Evolutionary conservation across 2,329 filamentous ascomycete genomes (phyloP).

Genomic region (Aspergillus brunneoviolaceus): DNA sequence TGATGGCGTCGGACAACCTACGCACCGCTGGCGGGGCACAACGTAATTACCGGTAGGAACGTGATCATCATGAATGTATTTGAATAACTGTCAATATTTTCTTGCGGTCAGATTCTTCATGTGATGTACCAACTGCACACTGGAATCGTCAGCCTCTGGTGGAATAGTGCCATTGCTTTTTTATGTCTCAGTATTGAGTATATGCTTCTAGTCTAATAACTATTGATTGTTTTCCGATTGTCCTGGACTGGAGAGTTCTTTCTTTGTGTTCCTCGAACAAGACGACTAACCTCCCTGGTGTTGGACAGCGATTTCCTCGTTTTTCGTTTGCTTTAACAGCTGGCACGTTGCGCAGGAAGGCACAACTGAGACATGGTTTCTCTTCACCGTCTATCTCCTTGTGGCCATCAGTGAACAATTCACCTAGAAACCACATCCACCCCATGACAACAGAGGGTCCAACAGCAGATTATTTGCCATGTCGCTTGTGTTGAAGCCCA

Average conservation of each 20-base stretch:
- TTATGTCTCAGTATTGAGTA: not conserved
- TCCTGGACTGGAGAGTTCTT: not conserved
- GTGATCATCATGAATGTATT: not conserved
- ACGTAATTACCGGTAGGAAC: slow-evolving; percentile 14
- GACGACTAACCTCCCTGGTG: too few relatives aligned
- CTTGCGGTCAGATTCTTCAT: not conserved
- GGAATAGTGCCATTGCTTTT: not conserved
- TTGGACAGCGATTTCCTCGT: too few relatives aligned
- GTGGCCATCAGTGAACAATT: not conserved
- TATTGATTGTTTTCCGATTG: not conserved
- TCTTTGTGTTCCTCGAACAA: not conserved
- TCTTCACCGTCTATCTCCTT: not conserved
- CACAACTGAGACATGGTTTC: not conserved
- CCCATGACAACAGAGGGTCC: not conserved
- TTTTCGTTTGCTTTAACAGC: too few relatives aligned
- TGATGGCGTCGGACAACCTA: slow-evolving; percentile 10
- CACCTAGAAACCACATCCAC: not conserved
- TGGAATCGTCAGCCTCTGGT: too few relatives aligned
- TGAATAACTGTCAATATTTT: not conserved
- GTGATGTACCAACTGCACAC: too few relatives aligned
- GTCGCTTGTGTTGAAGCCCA: not conserved
- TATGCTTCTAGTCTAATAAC: not conserved
- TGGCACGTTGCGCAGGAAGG: not conserved
- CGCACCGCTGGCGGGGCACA: slow-evolving; percentile 12
- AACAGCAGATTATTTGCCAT: not conserved